phyloP scores from a whole-genome alignment of 1,284 basidiomycete species.

The Apiotrichum siamense region DNA sequence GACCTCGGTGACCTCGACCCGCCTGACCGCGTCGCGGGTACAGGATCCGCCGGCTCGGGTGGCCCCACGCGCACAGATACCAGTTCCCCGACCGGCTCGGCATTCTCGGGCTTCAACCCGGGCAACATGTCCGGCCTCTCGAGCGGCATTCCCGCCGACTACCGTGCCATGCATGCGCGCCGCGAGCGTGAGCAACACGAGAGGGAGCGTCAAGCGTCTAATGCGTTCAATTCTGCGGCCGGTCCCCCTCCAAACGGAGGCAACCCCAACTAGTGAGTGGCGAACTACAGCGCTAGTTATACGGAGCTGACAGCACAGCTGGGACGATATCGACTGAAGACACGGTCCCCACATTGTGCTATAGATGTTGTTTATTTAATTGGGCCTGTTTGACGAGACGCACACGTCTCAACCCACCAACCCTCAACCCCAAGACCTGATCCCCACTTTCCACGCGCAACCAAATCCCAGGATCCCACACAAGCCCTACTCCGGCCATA shows the following conservation, averaged over 20 bases:
- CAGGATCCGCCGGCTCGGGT: no score
- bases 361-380: not conserved
- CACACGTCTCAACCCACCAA: no score
- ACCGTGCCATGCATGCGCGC: constrained; percentile 29
- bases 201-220: not conserved
- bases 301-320: not conserved
- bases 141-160: constrained; percentile 35
- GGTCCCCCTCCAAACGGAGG: no score
- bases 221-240: no score
- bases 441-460: no score
- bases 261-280: constrained; percentile 1
- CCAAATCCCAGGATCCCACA: no score
- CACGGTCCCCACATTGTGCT: not conserved
- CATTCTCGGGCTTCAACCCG: not conserved
- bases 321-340: constrained; percentile 18
- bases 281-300: no score
- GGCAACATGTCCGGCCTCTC: constrained; percentile 9
- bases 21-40: not conserved
- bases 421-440: no score
- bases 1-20: not conserved
- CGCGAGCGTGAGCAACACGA: constrained; percentile 26
- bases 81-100: no score
- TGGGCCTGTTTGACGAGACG: no score
- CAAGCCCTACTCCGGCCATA: not conserved
- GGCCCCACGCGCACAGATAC: no score